Percentiles rank a stretch among this genome's conserved stretches.
Evolutionary conservation across 1,284 basidiomycete genomes (phyloP).

Genomic region (Leucoagaricus sp.): DNA sequence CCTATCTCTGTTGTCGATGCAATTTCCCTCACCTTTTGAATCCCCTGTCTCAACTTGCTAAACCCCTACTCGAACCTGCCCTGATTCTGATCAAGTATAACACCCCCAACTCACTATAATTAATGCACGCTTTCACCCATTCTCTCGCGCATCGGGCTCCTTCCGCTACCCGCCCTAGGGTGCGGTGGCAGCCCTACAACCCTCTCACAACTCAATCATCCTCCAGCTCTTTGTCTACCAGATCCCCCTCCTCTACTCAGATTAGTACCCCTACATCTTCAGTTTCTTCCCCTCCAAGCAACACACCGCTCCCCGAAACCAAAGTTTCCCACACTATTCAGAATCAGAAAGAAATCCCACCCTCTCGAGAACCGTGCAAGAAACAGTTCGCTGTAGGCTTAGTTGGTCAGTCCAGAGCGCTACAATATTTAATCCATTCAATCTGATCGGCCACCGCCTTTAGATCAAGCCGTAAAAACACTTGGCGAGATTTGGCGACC

Average conservation of each 20-base stretch:
- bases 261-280: constrained; percentile 63
- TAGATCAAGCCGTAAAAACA: constrained; percentile 77
- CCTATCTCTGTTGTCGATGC: constrained; percentile 35
- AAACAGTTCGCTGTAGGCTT: constrained; percentile 64
- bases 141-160: constrained; percentile 68
- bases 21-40: constrained; percentile 33
- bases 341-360: constrained; percentile 34
- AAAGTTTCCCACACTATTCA: constrained; percentile 23
- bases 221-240: constrained; percentile 38
- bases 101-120: constrained; percentile 12
- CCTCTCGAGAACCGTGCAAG: constrained; percentile 51
- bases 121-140: constrained; percentile 61
- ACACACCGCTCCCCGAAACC: constrained; percentile 24
- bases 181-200: constrained; percentile 76
- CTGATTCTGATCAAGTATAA: constrained; percentile 16
- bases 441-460: constrained; percentile 20
- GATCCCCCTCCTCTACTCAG: constrained; percentile 48
- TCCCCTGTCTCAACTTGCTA: constrained; percentile 10
- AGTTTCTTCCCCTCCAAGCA: constrained; percentile 48
- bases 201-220: constrained; percentile 34
- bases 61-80: constrained; percentile 26
- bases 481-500: constrained; percentile 75
- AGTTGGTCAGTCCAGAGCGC: constrained; percentile 55
- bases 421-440: background rate
- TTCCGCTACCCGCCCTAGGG: constrained; percentile 60